A percentile compares a stretch with the other conserved stretches of the same genome.
Evolutionary conservation across 805 yeast species (phyloP).

Genomic region (Candida namnaoensis): DNA sequence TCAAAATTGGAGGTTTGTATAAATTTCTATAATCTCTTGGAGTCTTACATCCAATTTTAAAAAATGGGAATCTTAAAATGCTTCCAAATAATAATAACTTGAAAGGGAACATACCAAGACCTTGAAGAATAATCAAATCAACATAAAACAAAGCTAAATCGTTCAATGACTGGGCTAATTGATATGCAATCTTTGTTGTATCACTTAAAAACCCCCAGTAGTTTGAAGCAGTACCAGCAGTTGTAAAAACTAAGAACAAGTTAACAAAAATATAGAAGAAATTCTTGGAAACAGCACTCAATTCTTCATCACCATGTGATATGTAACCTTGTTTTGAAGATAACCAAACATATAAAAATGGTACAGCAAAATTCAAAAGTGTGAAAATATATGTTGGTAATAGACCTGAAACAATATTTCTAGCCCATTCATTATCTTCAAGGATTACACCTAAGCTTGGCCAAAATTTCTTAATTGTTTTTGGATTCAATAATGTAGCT

Average conservation of each 20-base stretch:
- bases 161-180: slow-evolving; percentile 72
- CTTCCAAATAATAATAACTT: slow-evolving; percentile 77
- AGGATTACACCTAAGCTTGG: slow-evolving; percentile 72
- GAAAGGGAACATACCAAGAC: slow-evolving; percentile 86
- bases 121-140: slow-evolving; percentile 75
- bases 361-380: slow-evolving; percentile 70
- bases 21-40: slow-evolving; percentile 74
- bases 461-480: slow-evolving; percentile 72
- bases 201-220: slow-evolving; percentile 78
- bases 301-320: slow-evolving; percentile 87
- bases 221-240: slow-evolving; percentile 85
- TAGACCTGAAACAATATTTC: slow-evolving; percentile 75
- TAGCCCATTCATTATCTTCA: slow-evolving; percentile 59
- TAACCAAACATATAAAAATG: slow-evolving; percentile 78
- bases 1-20: slow-evolving; percentile 84
- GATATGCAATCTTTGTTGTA: slow-evolving; percentile 81
- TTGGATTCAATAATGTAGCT: slow-evolving; percentile 73
- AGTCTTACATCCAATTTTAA: slow-evolving; percentile 57
- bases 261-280: slow-evolving; percentile 93
- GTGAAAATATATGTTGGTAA: slow-evolving; percentile 91
- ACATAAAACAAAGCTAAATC: slow-evolving; percentile 83
- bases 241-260: slow-evolving; percentile 85
- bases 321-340: slow-evolving; percentile 83
- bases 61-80: slow-evolving; percentile 64
- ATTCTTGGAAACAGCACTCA: slow-evolving; percentile 84